These are phyloP conservation scores for Persicaria maculosa DNA, from an alignment of 148 eudicot species.

Conservation along the genomic window DNA sequence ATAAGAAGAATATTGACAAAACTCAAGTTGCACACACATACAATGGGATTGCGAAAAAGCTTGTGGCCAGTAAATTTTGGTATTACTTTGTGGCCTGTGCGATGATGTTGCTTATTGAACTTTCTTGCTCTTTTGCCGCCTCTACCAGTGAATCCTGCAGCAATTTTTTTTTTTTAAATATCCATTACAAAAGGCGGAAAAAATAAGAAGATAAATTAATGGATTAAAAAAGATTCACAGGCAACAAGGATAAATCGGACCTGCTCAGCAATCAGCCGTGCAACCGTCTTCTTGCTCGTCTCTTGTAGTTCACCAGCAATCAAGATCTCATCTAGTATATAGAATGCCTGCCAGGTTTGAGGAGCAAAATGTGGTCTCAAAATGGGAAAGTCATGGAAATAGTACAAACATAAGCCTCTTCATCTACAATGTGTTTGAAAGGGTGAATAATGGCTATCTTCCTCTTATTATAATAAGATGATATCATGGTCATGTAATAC, in stretches of 20 bases:
- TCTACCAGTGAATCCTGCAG: constrained; percentile 14
- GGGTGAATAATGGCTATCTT: background rate
- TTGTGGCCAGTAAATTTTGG: background rate
- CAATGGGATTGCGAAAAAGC: background rate
- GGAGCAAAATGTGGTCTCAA: background rate
- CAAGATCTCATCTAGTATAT: constrained; percentile 79
- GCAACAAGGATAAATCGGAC: constrained; percentile 20
- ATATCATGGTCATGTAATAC: constrained; percentile 24
- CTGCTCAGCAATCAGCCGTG: constrained; percentile 89
- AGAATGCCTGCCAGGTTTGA: constrained; percentile 59
- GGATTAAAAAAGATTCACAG: background rate
- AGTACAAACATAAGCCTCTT: background rate
- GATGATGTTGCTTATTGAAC: constrained; percentile 14
- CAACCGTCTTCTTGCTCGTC: constrained; percentile 90
- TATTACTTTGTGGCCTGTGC: constrained; percentile 11
- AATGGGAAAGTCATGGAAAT: background rate
- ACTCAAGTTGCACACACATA: constrained; percentile 6
- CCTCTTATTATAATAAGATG: background rate
- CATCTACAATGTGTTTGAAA: background rate
- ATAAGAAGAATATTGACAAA: background rate
- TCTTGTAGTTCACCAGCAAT: constrained; percentile 98
- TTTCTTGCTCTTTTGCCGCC: constrained; percentile 18
- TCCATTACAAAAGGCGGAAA: background rate
- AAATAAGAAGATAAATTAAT: background rate
- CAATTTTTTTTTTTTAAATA: background rate